phyloP scores from a whole-genome alignment of 2,329 filamentous ascomycete genomes.

The Fusarium succisae region DNA sequence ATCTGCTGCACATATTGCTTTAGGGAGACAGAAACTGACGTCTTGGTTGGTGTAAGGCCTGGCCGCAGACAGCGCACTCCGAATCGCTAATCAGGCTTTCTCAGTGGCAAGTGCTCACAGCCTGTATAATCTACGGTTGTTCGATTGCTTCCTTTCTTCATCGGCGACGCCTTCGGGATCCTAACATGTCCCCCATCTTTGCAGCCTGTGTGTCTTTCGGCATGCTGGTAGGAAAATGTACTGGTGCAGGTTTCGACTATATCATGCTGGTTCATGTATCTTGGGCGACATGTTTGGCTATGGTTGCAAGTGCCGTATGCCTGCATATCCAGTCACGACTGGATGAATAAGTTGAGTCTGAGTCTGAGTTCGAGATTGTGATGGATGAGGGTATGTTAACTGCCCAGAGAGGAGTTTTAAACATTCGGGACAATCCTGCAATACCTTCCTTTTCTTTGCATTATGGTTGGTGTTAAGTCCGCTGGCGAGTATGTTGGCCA shows the following conservation, averaged over 20 bases:
- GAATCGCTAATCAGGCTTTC: constrained; percentile 19
- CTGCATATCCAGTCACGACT: constrained; percentile 10
- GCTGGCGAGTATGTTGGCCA: neutral
- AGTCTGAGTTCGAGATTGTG: neutral
- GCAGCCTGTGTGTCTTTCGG: constrained; percentile 28
- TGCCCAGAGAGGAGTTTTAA: neutral
- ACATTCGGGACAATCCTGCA: neutral
- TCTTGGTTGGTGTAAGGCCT: constrained; percentile 26
- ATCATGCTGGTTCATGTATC: constrained; percentile 39
- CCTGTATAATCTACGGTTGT: constrained; percentile 39
- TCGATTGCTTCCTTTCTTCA: constrained; percentile 38
- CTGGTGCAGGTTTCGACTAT: constrained; percentile 34
- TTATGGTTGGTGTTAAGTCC: neutral
- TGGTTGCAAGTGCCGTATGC: constrained; percentile 32
- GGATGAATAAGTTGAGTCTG: neutral
- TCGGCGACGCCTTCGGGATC: constrained; percentile 32
- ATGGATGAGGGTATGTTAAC: constrained; percentile 1
- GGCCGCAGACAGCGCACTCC: constrained; percentile 16
- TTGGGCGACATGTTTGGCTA: constrained; percentile 40
- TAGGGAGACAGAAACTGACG: constrained; percentile 26
- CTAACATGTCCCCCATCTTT: constrained; percentile 30
- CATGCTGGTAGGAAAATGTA: constrained; percentile 24
- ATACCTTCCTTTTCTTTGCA: neutral
- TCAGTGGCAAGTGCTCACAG: constrained; percentile 34
- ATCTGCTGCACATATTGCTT: neutral